These are phyloP conservation scores for Lasiodiplodia citricola DNA, from an alignment of 2,329 filamentous ascomycete genomes.

Conservation along the genomic window DNA sequence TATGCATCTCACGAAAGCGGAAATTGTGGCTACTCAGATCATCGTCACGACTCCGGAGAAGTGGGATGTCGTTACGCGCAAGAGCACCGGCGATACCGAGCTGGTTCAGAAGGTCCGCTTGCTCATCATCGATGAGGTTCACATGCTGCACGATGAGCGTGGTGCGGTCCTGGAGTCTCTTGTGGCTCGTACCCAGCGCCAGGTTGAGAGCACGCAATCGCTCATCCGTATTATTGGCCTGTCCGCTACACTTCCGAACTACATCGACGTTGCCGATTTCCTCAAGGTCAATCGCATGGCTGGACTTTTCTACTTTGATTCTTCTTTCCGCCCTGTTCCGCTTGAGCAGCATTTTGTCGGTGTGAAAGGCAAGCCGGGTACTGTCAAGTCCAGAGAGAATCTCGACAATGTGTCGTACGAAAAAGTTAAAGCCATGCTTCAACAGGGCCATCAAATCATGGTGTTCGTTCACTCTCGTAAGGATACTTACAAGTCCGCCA, in stretches of 20 bases:
- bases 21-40: conserved; percentile 95
- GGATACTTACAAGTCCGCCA: conserved; percentile 88
- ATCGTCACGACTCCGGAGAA: conserved; percentile 99
- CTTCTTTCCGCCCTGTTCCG: conserved; percentile 93
- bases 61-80: conserved; percentile 97
- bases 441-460: conserved; percentile 95
- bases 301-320: conserved; percentile 95
- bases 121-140: conserved; percentile 97
- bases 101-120: conserved; percentile 96
- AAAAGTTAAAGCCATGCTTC: conserved; percentile 92
- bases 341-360: conserved; percentile 97
- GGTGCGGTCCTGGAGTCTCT: conserved; percentile 95
- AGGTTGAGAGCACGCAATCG: conserved; percentile 97
- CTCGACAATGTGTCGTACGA: conserved; percentile 87
- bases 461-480: conserved; percentile 98
- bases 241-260: conserved; percentile 95
- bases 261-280: conserved; percentile 95
- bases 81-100: conserved; percentile 96
- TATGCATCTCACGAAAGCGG: conserved; percentile 97
- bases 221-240: conserved; percentile 95
- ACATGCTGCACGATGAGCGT: conserved; percentile 98
- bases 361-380: conserved; percentile 86
- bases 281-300: conserved; percentile 92
- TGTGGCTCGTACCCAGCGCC: conserved; percentile 90
- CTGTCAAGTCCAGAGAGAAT: conserved; percentile 83